Conservation (phyloP, 768 basidiomycete genomes). For the Trametes cingulata region DNA sequence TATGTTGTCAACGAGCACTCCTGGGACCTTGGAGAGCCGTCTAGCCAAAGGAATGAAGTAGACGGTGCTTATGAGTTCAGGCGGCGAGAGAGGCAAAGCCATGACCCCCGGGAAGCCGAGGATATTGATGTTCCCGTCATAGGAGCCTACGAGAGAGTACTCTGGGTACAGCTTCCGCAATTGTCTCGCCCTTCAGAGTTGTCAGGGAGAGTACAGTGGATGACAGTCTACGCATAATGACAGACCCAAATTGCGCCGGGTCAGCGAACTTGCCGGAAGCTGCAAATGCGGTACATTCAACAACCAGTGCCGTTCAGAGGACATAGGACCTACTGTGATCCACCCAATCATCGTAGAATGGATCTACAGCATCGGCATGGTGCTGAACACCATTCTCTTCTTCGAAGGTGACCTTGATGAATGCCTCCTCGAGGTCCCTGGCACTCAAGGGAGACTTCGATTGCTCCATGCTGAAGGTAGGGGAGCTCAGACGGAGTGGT, state of each 20-base stretch:
- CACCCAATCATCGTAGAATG: slow-evolving; percentile 53
- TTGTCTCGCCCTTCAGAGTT: slow-evolving; percentile 39
- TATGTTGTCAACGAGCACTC: slow-evolving; percentile 53
- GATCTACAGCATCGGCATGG: slow-evolving; percentile 22
- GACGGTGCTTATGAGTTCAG: slow-evolving; percentile 50
- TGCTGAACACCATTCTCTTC: slow-evolving; percentile 23
- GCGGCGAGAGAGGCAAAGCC: slow-evolving; percentile 47
- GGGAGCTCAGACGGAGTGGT: neutral
- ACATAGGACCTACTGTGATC: slow-evolving; percentile 44
- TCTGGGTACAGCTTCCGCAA: slow-evolving; percentile 62
- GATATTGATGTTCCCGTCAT: slow-evolving; percentile 46
- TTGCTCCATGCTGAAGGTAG: neutral
- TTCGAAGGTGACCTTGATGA: slow-evolving; percentile 48
- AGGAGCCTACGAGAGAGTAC: slow-evolving; percentile 57
- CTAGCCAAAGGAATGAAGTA: slow-evolving; percentile 52
- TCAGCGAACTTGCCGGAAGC: slow-evolving; percentile 55
- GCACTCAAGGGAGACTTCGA: neutral
- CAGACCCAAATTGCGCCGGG: slow-evolving; percentile 34
- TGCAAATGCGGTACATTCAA: slow-evolving; percentile 12
- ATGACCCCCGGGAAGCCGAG: slow-evolving; percentile 51
- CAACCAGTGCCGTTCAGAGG: neutral
- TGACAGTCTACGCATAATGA: neutral
- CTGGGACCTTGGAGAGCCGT: slow-evolving; percentile 42
- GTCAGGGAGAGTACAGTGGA: neutral
- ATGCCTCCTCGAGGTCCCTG: slow-evolving; percentile 39